Evolutionary conservation across 2,329 filamentous ascomycete genomes (phyloP).

Genomic region (Cercospora zeina): DNA sequence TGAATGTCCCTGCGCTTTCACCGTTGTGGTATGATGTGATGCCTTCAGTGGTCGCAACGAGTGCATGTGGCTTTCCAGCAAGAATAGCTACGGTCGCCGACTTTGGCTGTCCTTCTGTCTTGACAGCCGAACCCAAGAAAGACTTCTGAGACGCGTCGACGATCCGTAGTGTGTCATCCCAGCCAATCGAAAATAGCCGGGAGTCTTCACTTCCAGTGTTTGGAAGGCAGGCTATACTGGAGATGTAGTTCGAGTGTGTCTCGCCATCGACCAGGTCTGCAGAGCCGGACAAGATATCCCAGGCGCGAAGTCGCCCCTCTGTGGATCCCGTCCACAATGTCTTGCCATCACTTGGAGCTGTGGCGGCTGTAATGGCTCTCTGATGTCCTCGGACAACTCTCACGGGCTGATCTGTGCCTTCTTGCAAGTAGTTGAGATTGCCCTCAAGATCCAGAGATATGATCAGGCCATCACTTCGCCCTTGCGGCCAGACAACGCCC

Average conservation of each 20-base stretch:
- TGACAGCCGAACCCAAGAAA: slow-evolving; percentile 68
- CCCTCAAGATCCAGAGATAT: slow-evolving; percentile 87
- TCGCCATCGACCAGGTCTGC: slow-evolving; percentile 75
- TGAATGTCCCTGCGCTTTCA: slow-evolving; percentile 50
- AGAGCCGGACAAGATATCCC: slow-evolving; percentile 71
- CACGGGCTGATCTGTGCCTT: slow-evolving; percentile 68
- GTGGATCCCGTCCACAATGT: slow-evolving; percentile 88
- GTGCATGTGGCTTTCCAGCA: slow-evolving; percentile 53
- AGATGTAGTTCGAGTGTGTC: slow-evolving; percentile 81
- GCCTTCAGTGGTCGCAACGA: slow-evolving; percentile 56
- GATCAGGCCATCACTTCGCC: slow-evolving; percentile 79
- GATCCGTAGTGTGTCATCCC: slow-evolving; percentile 87
- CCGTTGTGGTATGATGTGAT: slow-evolving; percentile 60
- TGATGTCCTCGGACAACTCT: slow-evolving; percentile 82
- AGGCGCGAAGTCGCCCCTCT: slow-evolving; percentile 81
- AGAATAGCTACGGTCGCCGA: slow-evolving; percentile 63
- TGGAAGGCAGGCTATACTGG: slow-evolving; percentile 65
- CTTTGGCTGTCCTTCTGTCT: slow-evolving; percentile 78
- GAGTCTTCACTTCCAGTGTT: slow-evolving; percentile 40
- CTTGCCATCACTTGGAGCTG: slow-evolving; percentile 55
- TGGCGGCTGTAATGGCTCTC: slow-evolving; percentile 82
- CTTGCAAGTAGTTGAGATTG: slow-evolving; percentile 82
- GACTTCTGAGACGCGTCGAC: slow-evolving; percentile 73
- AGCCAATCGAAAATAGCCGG: slow-evolving; percentile 79
- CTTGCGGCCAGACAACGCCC: slow-evolving; percentile 84